A percentile compares a stretch with the other conserved stretches of the same genome.
Evolutionary conservation across 345 rosid species (phyloP).

Genomic region (Firmiana major): DNA sequence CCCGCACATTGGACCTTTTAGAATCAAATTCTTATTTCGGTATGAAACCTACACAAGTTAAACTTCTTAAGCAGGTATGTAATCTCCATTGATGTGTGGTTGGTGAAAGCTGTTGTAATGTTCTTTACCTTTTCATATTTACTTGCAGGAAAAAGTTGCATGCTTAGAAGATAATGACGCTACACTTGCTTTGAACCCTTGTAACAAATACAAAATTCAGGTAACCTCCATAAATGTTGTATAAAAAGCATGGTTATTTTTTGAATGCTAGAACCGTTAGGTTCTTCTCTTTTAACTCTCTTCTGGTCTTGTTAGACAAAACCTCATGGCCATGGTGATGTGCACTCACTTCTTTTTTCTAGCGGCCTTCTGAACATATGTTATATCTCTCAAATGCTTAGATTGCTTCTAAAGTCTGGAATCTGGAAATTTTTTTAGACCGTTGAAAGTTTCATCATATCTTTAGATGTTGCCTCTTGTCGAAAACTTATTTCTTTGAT

Average conservation of each 20-base stretch:
- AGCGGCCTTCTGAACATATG: slow-evolving; percentile 77
- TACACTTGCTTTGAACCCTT: slow-evolving; percentile 74
- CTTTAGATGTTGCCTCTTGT: background rate
- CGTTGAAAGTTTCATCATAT: background rate
- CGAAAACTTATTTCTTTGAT: too few species aligned
- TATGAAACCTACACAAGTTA: slow-evolving; percentile 80
- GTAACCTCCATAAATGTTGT: slow-evolving; percentile 25
- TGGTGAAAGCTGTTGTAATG: background rate
- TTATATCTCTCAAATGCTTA: slow-evolving; percentile 32
- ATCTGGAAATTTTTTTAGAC: background rate
- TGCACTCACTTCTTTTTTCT: slow-evolving; percentile 84
- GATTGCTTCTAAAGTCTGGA: slow-evolving; percentile 11
- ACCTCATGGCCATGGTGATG: slow-evolving; percentile 99
- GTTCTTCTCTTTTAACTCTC: slow-evolving; percentile 9
- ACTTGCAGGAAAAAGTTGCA: slow-evolving; percentile 90
- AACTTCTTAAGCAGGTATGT: slow-evolving; percentile 86
- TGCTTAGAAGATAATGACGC: slow-evolving; percentile 95
- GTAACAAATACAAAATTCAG: slow-evolving; percentile 83
- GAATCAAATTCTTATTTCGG: slow-evolving; percentile 83
- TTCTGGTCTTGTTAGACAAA: slow-evolving; percentile 59
- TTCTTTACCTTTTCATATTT: background rate
- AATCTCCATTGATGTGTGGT: slow-evolving; percentile 1
- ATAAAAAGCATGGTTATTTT: background rate
- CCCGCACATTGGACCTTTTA: slow-evolving; percentile 58
- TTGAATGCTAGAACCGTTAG: background rate